These are phyloP conservation scores for Arachis hypogaea DNA, from an alignment of 306 rosid genomes.

Conservation along the genomic window DNA sequence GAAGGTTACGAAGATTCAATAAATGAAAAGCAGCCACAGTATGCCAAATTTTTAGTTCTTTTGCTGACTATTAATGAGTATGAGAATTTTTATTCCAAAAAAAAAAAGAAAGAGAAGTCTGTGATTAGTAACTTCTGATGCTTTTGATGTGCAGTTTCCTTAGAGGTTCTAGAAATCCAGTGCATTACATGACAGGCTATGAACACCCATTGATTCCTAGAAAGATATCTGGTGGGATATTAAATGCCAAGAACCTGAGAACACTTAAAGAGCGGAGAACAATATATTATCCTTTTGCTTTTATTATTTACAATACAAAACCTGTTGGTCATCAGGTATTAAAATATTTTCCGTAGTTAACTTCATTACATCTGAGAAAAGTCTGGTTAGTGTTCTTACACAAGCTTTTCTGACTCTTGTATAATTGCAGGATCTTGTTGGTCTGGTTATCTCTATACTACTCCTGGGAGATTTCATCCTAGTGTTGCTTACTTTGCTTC, in stretches of 20 bases:
- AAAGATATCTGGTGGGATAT: constrained; percentile 65
- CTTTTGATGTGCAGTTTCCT: constrained; percentile 49
- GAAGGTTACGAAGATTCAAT: constrained; percentile 54
- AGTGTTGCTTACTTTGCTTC: constrained; percentile 79
- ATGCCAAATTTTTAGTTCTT: constrained; percentile 37
- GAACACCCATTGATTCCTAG: constrained; percentile 62
- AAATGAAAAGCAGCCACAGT: constrained; percentile 64
- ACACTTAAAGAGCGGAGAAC: constrained; percentile 70
- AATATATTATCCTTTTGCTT: constrained; percentile 61
- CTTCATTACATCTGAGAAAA: constrained; percentile 17
- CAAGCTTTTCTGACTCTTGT: constrained; percentile 30
- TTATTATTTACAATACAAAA: constrained; percentile 68
- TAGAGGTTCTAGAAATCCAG: constrained; percentile 39
- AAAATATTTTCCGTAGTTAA: constrained; percentile 30
- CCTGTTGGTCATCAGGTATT: constrained; percentile 95
- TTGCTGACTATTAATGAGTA: constrained; percentile 12
- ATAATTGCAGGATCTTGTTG: constrained; percentile 85
- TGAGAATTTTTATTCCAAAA: background rate
- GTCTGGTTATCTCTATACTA: constrained; percentile 76
- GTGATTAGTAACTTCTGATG: constrained; percentile 18
- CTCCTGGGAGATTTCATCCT: constrained; percentile 90
- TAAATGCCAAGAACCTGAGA: constrained; percentile 64
- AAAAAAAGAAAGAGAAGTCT: too few species aligned
- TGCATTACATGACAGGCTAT: constrained; percentile 43
- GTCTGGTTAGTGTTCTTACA: constrained; percentile 26